These are phyloP conservation scores for Desmodesmus armatus DNA, from an alignment of 139 green algal species.

Conservation along the genomic window DNA sequence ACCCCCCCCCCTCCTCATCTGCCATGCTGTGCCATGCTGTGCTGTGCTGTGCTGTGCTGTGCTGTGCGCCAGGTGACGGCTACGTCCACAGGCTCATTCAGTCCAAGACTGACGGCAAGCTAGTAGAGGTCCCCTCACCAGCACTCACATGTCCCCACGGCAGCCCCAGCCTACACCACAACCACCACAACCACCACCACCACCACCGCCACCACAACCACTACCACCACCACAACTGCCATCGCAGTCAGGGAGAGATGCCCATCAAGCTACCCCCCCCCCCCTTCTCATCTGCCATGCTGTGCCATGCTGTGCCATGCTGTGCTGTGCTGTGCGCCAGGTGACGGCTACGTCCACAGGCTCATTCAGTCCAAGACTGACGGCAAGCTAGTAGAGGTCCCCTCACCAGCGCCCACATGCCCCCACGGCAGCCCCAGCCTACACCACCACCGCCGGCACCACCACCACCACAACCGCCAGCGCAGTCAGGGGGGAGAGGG, in stretches of 20 bases:
- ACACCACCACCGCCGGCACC: neutral
- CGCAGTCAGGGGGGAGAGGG: neutral
- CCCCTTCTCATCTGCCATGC: neutral
- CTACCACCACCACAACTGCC: no score
- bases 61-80: constrained; percentile 85
- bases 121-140: constrained; percentile 91
- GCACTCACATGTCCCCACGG: constrained; percentile 26
- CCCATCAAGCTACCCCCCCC: no score
- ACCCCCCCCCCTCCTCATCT: no score
- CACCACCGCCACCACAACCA: neutral
- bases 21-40: neutral
- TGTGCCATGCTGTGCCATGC: constrained; percentile 16
- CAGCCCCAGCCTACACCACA: neutral
- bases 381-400: constrained; percentile 95
- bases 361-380: constrained; percentile 94
- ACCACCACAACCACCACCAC: neutral
- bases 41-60: neutral
- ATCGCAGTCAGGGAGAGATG: no score
- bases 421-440: neutral
- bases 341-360: constrained; percentile 96
- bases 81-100: constrained; percentile 98
- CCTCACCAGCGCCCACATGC: constrained; percentile 56
- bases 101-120: constrained; percentile 92
- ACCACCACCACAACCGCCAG: neutral
- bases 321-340: no score